A percentile compares a stretch with the other conserved stretches of the same genome.
Evolutionary conservation across 176 grass and related monocot genomes (phyloP).

Genomic region (Tillandsia fasciculata): DNA sequence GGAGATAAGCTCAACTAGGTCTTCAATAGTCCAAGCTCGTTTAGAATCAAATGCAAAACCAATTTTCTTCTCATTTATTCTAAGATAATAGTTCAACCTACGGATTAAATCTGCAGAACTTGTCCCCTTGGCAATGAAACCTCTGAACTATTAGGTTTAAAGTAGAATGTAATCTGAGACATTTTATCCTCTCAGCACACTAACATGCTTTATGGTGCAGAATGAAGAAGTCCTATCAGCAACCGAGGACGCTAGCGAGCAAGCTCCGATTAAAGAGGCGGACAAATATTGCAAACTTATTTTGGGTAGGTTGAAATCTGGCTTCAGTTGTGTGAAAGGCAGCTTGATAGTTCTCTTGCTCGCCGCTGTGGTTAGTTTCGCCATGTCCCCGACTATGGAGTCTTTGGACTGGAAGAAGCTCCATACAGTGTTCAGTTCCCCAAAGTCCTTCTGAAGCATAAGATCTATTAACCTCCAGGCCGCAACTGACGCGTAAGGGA

Average conservation of each 20-base stretch:
- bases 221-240: constrained; percentile 49
- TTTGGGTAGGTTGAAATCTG: constrained; percentile 44
- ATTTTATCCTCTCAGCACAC: constrained; percentile 2
- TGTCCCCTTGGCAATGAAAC: background rate
- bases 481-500: background rate
- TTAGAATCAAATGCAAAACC: too few relatives aligned
- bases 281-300: constrained; percentile 88
- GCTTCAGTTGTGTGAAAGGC: constrained; percentile 54
- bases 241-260: constrained; percentile 31
- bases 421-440: constrained; percentile 27
- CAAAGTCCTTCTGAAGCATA: constrained; percentile 44
- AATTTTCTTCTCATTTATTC: too few relatives aligned
- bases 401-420: constrained; percentile 45
- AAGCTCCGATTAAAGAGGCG: constrained; percentile 55
- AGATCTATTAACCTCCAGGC: background rate
- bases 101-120: too few relatives aligned
- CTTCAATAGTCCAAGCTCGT: too few relatives aligned
- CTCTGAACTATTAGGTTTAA: background rate
- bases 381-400: constrained; percentile 40
- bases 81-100: too few relatives aligned
- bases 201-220: constrained; percentile 28
- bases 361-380: constrained; percentile 27
- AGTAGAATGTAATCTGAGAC: background rate
- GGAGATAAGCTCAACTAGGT: too few relatives aligned
- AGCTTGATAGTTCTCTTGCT: constrained; percentile 37